Evolutionary conservation across 768 basidiomycete species (phyloP).

Genomic region (Collybiopsis confluens): DNA sequence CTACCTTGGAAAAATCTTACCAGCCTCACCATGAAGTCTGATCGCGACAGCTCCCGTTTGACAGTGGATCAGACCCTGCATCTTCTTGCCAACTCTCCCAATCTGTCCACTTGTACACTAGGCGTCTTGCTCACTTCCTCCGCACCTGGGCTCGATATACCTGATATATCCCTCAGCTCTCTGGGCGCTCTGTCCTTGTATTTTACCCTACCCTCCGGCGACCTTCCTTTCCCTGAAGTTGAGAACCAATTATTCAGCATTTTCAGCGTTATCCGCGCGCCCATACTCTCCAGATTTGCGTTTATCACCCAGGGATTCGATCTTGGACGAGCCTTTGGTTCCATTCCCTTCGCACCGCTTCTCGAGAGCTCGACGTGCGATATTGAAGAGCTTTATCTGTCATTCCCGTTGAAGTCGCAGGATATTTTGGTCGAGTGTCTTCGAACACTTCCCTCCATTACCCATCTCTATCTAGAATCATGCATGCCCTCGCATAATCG

Average conservation of each 20-base stretch:
- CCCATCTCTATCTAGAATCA: background rate
- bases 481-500: background rate
- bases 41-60: background rate
- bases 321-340: background rate
- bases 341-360: conserved; percentile 1
- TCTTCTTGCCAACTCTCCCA: conserved; percentile 1
- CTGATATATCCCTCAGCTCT: background rate
- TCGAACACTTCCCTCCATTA: background rate
- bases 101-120: conserved; percentile 4
- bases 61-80: conserved; percentile 1
- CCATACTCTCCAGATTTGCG: background rate
- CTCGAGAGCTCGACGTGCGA: background rate
- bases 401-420: background rate
- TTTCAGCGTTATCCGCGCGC: conserved; percentile 4
- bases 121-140: conserved; percentile 2
- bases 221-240: conserved; percentile 1
- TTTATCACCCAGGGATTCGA: conserved; percentile 2
- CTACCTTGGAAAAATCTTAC: conserved; percentile 3
- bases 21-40: conserved; percentile 1
- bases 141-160: background rate
- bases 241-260: background rate
- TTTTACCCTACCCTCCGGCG: background rate
- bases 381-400: background rate
- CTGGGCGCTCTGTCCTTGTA: conserved; percentile 1
- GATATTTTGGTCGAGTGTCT: background rate